Percentiles rank a stretch among this genome's conserved stretches.
These are phyloP conservation scores for Beauveria asiatica DNA, from an alignment of 2,329 filamentous ascomycete genomes.

Conservation along the genomic window DNA sequence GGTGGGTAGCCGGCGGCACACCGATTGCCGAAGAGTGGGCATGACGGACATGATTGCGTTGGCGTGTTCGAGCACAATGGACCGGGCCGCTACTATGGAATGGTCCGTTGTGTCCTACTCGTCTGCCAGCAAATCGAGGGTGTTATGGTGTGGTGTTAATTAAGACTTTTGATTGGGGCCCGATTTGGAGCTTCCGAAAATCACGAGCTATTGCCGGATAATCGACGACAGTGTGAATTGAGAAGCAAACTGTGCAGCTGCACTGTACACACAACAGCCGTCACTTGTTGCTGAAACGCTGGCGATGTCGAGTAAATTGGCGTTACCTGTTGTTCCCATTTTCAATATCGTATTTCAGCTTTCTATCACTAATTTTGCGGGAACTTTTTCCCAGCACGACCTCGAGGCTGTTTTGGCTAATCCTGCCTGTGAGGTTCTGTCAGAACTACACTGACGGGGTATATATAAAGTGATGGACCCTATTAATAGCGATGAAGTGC, in stretches of 20 bases:
- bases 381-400: too few species aligned
- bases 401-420: too few species aligned
- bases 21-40: conserved; percentile 2
- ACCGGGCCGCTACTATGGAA: background rate
- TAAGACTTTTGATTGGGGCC: background rate
- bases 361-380: too few species aligned
- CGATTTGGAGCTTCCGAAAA: background rate
- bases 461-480: background rate
- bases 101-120: background rate
- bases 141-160: background rate
- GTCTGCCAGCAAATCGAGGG: background rate
- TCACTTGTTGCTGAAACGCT: background rate
- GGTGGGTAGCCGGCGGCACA: background rate
- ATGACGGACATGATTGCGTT: conserved; percentile 1
- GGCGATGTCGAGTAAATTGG: background rate
- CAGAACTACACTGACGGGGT: background rate
- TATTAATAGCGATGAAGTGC: background rate
- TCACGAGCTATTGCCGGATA: conserved; percentile 2
- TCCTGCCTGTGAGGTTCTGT: too few species aligned
- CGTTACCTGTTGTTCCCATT: too few species aligned
- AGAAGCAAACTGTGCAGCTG: background rate
- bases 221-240: background rate
- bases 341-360: too few species aligned
- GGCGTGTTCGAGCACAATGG: background rate
- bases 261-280: background rate